Evolutionary conservation across 2,329 filamentous ascomycete genomes (phyloP).

Genomic region (Diaporthe sp.): DNA sequence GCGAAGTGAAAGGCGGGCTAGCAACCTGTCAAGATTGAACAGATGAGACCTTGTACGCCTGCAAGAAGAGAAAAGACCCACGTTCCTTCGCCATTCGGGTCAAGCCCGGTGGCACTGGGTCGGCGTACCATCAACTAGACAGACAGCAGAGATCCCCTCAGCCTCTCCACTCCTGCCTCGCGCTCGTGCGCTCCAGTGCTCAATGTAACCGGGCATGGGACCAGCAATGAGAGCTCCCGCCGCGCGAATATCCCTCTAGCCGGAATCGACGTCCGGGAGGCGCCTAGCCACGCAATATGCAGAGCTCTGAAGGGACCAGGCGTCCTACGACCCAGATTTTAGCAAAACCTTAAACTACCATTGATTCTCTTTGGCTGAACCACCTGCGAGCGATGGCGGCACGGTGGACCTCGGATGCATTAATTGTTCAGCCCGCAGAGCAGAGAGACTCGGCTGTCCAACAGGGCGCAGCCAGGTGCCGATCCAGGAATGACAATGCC

Average conservation of each 20-base stretch:
- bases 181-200: neutral
- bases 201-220: neutral
- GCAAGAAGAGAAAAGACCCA: neutral
- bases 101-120: neutral
- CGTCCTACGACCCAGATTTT: constrained; percentile 14
- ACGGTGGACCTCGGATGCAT: constrained; percentile 22
- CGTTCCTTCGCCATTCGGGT: neutral
- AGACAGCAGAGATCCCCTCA: neutral
- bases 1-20: constrained; percentile 10
- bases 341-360: constrained; percentile 30
- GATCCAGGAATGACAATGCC: constrained; percentile 25
- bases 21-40: constrained; percentile 14
- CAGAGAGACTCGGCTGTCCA: constrained; percentile 10
- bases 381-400: constrained; percentile 8
- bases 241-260: neutral
- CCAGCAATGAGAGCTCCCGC: constrained; percentile 13
- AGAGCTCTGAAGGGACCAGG: neutral
- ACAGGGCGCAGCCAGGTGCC: constrained; percentile 16
- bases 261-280: constrained; percentile 3
- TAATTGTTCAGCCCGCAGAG: neutral
- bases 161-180: neutral
- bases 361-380: neutral
- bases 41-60: constrained; percentile 20
- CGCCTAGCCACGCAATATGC: constrained; percentile 7
- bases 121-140: neutral